A percentile compares a stretch with the other conserved stretches of the same genome.
These are phyloP conservation scores for Blastobotrys buckinghamii DNA, from an alignment of 1,139 yeast species.

Conservation along the genomic window DNA sequence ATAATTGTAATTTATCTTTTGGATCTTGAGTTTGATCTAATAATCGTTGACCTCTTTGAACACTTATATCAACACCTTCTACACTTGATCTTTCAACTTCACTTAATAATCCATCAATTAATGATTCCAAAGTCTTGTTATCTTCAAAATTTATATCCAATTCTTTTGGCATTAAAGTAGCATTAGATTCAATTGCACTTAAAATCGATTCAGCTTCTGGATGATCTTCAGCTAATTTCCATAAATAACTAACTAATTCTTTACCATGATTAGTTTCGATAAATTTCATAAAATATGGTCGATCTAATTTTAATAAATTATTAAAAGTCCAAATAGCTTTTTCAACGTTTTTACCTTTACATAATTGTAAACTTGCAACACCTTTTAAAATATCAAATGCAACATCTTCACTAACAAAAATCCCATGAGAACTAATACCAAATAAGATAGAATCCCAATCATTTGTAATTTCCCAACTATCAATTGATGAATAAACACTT, in stretches of 20 bases:
- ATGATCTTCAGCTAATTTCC: slow-evolving; percentile 17
- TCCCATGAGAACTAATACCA: slow-evolving; percentile 20
- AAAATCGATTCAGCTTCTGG: slow-evolving; percentile 17
- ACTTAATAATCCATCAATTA: slow-evolving; percentile 17
- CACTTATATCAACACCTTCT: slow-evolving; percentile 16
- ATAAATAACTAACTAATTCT: slow-evolving; percentile 17
- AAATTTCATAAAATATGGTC: slow-evolving; percentile 16
- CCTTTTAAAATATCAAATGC: slow-evolving; percentile 18
- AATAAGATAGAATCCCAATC: slow-evolving; percentile 21
- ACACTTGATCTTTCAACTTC: slow-evolving; percentile 17
- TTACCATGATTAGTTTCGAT: slow-evolving; percentile 18
- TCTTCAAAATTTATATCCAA: slow-evolving; percentile 7
- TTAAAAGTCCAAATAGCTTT: slow-evolving; percentile 17
- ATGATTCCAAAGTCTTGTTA: slow-evolving; percentile 15
- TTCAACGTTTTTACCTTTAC: slow-evolving; percentile 14
- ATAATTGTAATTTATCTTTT: slow-evolving; percentile 13
- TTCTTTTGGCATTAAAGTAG: slow-evolving; percentile 11
- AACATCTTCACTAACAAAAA: slow-evolving; percentile 18
- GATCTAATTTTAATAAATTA: slow-evolving; percentile 15
- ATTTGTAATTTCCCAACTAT: slow-evolving; percentile 18
- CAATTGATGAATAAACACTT: slow-evolving; percentile 15
- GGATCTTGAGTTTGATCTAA: slow-evolving; percentile 13
- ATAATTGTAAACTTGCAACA: slow-evolving; percentile 14
- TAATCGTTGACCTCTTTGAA: slow-evolving; percentile 18
- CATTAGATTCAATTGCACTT: slow-evolving; percentile 15